Base-by-base conservation (phyloP, 2,329 filamentous ascomycete species). In the Epichloe bromicola region DNA sequence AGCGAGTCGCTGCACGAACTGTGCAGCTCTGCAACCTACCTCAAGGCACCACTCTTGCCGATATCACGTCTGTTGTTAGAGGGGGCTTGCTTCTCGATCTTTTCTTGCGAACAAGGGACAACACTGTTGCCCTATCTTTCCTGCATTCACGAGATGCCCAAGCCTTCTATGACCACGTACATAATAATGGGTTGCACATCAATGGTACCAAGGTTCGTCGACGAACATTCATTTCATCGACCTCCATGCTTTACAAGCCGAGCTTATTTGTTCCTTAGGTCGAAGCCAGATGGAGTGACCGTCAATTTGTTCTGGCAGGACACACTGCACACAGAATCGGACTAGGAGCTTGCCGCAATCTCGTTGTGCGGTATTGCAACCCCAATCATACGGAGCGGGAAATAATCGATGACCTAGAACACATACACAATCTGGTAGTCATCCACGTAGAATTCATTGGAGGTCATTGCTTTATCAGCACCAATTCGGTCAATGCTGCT, bases 401-500 rank as follows among this genome's bases (percentile, higher is more conserved):
- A 15, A 80, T 94, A 55, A 80, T 84, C 11, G 75, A 82, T 4
- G 85, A 94, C 58, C 73, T 93, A 38, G 83, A 89, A 23, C 88
- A 94, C 62, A 91, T 94, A 54, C 82, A 91, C 69, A 86, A 87
- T 55, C 73, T 94, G 1, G 71, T 83, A 20, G 76, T 94, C 11
- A 73, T 93, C 59, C 76, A 76, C 42, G 68, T 93, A 43, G 66
- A 68, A 7, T 83, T 86, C 63, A 65, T 67, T 3, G 70, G 73
- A 17, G 73, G 73, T 4, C 78, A 81, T 63, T 84, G 78, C 53
- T 79, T 79, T 63, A 80, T 94, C 56, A 82, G 78, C 51, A 87
- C 83, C 7, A 94, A 90, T 64, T 88, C 86, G 0, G 75, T 94
- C 10, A 76, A 84, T 60, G 83, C 85, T 55, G 85, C 87, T 11